Percentiles rank a stretch among this genome's conserved stretches.
Evolutionary conservation across 2,329 filamentous ascomycete species (phyloP).

Genomic region (Hymenoscyphus occultus): DNA sequence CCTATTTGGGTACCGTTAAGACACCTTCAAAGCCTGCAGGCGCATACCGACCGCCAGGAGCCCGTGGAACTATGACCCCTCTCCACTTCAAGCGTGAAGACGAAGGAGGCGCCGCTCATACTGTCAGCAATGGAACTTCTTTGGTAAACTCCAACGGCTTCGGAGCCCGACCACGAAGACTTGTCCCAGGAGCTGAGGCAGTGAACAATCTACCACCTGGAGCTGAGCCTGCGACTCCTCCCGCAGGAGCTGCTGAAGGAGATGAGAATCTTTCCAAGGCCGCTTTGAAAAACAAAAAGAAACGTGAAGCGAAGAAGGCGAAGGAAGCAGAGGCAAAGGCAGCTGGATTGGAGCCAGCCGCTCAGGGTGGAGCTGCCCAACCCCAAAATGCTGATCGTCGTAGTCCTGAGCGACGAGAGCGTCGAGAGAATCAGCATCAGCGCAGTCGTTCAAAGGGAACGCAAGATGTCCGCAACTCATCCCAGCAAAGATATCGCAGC

Average conservation of each 20-base stretch:
- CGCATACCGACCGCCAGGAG: constrained; percentile 91
- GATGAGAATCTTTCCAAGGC: constrained; percentile 74
- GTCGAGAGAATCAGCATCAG: constrained; percentile 46
- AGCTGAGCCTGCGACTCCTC: constrained; percentile 62
- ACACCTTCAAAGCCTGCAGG: constrained; percentile 96
- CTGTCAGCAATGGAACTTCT: constrained; percentile 74
- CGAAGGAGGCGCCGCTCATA: constrained; percentile 86
- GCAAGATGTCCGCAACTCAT: constrained; percentile 45
- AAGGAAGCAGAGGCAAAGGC: constrained; percentile 71
- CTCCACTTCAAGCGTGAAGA: constrained; percentile 97
- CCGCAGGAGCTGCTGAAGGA: constrained; percentile 51
- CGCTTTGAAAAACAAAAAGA: constrained; percentile 97
- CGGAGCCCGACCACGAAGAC: constrained; percentile 61
- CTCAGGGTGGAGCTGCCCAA: constrained; percentile 35
- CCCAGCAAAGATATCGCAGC: constrained; percentile 49
- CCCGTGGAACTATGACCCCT: constrained; percentile 82
- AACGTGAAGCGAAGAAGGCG: constrained; percentile 87
- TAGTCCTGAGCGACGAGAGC: constrained; percentile 59
- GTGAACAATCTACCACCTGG: constrained; percentile 64
- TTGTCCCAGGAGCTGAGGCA: constrained; percentile 83
- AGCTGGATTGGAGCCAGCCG: constrained; percentile 38
- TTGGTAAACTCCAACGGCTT: constrained; percentile 71
- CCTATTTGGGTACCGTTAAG: constrained; percentile 83
- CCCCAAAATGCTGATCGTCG: constrained; percentile 47
- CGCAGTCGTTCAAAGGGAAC: constrained; percentile 50